A percentile compares a stretch with the other conserved stretches of the same genome.
These are phyloP conservation scores for Talaromyces albobiverticillius DNA, from an alignment of 2,329 filamentous ascomycete genomes.

Conservation along the genomic window DNA sequence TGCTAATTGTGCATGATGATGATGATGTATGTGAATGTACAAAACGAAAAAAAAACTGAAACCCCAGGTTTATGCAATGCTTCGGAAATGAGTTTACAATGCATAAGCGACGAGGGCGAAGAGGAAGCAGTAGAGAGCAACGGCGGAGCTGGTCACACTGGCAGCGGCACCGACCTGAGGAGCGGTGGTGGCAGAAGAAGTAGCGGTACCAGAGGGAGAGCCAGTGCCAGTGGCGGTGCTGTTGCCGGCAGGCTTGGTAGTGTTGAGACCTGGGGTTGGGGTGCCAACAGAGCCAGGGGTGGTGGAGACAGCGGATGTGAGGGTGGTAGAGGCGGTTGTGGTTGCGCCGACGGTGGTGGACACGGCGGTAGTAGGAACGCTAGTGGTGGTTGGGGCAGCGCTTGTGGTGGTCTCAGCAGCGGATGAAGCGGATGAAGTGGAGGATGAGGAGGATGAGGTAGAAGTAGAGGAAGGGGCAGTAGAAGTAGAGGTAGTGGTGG, in stretches of 20 bases:
- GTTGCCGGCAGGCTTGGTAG: neutral
- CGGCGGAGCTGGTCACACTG: constrained; percentile 9
- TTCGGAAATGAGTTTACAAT: neutral
- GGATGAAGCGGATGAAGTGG: neutral
- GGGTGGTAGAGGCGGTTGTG: constrained; percentile 34
- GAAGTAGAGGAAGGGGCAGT: neutral
- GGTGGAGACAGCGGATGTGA: constrained; percentile 2
- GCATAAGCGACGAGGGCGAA: constrained; percentile 15
- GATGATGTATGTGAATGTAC: neutral
- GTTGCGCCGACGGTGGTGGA: neutral
- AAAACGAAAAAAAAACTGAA: neutral
- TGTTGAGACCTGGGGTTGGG: constrained; percentile 3
- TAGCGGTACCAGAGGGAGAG: constrained; percentile 5
- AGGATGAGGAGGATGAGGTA: neutral
- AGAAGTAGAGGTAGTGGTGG: neutral
- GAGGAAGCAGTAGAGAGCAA: constrained; percentile 14
- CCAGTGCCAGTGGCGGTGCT: constrained; percentile 3
- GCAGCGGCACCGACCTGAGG: neutral
- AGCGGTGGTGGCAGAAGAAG: constrained; percentile 1
- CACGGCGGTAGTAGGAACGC: neutral
- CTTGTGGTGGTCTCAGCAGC: neutral
- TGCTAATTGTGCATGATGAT: neutral
- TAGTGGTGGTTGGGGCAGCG: neutral
- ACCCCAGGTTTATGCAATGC: neutral
- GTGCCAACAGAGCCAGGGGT: neutral